phyloP scores from a whole-genome alignment of 768 basidiomycete genomes.

The Mycena capillaripes region DNA sequence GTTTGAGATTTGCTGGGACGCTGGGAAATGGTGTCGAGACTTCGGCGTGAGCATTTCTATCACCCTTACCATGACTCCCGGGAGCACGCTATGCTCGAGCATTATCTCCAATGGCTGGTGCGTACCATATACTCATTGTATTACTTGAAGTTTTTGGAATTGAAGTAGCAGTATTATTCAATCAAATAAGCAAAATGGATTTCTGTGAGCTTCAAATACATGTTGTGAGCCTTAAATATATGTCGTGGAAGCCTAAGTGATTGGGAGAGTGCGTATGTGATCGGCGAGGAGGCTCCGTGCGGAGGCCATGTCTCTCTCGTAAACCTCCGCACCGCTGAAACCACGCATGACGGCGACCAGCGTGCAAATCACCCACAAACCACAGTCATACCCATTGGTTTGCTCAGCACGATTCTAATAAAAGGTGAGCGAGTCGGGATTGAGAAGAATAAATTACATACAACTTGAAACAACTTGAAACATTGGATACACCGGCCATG shows the following conservation, averaged over 20 bases:
- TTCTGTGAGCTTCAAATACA: too few relatives aligned
- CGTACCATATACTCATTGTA: slow-evolving; percentile 9
- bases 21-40: background rate
- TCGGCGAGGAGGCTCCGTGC: background rate
- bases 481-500: background rate
- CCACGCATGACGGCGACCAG: background rate
- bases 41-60: background rate
- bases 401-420: background rate
- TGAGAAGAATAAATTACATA: background rate
- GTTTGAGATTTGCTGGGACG: background rate
- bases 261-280: background rate
- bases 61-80: background rate
- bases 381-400: background rate
- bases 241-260: too few relatives aligned
- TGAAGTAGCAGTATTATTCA: too few relatives aligned
- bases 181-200: too few relatives aligned
- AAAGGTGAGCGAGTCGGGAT: background rate
- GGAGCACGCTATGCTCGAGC: background rate
- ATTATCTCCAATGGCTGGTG: background rate
- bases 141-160: slow-evolving; percentile 2
- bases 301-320: background rate
- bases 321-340: background rate
- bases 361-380: background rate
- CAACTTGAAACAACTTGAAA: background rate
- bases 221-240: too few relatives aligned